Base-by-base conservation (phyloP, 73 alveolate genomes). In the Paramecium octaurelia region DNA sequence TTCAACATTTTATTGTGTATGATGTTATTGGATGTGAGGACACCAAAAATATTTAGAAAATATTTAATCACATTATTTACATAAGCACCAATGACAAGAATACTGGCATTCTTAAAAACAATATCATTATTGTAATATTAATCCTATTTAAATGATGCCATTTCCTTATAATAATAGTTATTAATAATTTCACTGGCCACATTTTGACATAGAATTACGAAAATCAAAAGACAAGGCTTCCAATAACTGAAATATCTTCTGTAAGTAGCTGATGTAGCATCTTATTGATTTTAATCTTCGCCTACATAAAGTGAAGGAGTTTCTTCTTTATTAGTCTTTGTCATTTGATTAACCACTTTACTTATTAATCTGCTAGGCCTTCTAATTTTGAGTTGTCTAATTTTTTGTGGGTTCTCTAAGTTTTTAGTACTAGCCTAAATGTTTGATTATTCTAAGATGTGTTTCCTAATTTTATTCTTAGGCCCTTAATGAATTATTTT, bases 1-100 rank as follows among this genome's bases (percentile, higher is more conserved):
- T 92, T 20, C n/a, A 89, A 14, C 94, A 89, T 89, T 70, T 89
- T 18, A 64, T 70, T 71, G 34, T 89, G 94, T 1, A 71, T 89
- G 8, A 24, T 20, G 24, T 80, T 80, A 48, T 80, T 80, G 12
- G 76, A 42, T 43, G 91, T 44, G 0, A 80, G 29, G 6, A 80
- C 75, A 21, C 91, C 91, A 44, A 80, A 43, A 2, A 48, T 48
- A 18, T 34, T 80, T 24, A 80, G 34, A 23, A 48, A 80, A 48
- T 80, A 80, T 23, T 80, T 80, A 0, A 80, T 44, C 7, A 80
- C 29, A 80, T 80, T 80, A 44, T 44, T 42, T 6, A 80, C 2
- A 24, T 44, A 48, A 6, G 91, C 70, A 23, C 91, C 91, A 3
- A 80, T 40, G 0, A 42, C 70, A 11, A 80, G 34, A 2, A 80